Evolutionary conservation across 805 yeast species (phyloP).

Genomic region (Starmerella stigmatis): DNA sequence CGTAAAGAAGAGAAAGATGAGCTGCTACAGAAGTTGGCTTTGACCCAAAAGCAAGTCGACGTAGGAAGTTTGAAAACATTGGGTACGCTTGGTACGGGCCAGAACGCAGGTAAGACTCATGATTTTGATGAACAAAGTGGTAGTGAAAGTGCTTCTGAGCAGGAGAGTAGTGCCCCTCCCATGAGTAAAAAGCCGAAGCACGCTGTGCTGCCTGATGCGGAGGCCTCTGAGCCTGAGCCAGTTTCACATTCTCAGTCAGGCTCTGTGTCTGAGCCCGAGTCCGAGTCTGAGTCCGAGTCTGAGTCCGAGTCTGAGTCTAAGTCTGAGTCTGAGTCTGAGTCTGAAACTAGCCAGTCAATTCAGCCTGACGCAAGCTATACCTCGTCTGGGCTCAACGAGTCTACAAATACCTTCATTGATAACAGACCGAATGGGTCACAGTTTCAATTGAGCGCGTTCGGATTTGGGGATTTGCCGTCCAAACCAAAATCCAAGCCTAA

Average conservation of each 20-base stretch:
- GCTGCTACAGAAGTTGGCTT: conserved; percentile 56
- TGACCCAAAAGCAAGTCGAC: conserved; percentile 47
- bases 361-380: conserved; percentile 11
- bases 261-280: conserved; percentile 25
- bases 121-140: no score
- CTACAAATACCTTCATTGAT: conserved; percentile 43
- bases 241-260: background rate
- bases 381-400: background rate
- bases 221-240: no score
- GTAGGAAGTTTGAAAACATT: conserved; percentile 60
- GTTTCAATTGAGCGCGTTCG: conserved; percentile 35
- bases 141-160: background rate
- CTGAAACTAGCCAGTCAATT: no score
- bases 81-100: conserved; percentile 65
- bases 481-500: conserved; percentile 12
- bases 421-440: conserved; percentile 42
- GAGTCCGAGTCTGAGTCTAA: conserved; percentile 7
- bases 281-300: conserved; percentile 2
- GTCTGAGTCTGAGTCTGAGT: conserved; percentile 25
- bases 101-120: background rate
- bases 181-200: no score
- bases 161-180: no score
- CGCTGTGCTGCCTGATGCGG: no score
- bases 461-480: conserved; percentile 36
- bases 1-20: conserved; percentile 58